Conservation (phyloP, 257 asterid genomes). For the Gardenia jasminoides region DNA sequence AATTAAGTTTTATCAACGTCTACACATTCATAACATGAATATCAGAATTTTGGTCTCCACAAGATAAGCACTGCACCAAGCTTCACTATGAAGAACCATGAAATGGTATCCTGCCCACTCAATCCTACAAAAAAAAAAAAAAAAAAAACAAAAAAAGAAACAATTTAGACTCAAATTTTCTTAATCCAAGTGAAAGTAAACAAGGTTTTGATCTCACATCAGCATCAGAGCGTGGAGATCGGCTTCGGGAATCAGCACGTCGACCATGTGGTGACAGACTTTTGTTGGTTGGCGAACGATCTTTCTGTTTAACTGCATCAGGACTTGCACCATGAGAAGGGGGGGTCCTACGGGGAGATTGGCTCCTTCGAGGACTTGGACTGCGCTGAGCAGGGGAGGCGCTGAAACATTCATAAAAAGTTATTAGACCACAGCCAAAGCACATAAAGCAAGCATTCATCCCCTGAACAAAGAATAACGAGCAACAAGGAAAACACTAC, state of each 20-base stretch:
- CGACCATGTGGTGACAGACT: constrained; percentile 75
- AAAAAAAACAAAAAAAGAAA: neutral
- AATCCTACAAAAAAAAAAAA: constrained; percentile 17
- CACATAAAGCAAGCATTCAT: neutral
- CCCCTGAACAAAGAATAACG: neutral
- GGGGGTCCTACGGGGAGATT: constrained; percentile 56
- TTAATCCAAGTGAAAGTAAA: constrained; percentile 39
- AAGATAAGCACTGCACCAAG: constrained; percentile 9
- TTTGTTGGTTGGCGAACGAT: constrained; percentile 54
- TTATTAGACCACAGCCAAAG: constrained; percentile 1
- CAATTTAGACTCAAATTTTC: neutral
- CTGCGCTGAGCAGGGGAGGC: constrained; percentile 79
- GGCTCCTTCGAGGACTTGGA: constrained; percentile 69
- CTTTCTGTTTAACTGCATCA: constrained; percentile 42
- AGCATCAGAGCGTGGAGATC: constrained; percentile 69
- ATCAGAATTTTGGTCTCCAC: constrained; percentile 27
- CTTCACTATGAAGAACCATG: neutral
- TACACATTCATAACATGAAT: constrained; percentile 33
- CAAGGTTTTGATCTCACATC: constrained; percentile 50
- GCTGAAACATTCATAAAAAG: constrained; percentile 29
- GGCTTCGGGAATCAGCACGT: constrained; percentile 63
- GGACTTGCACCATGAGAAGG: constrained; percentile 71
- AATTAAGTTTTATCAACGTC: constrained; percentile 44
- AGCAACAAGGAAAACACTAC: constrained; percentile 26
- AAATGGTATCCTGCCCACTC: neutral